Base-by-base conservation (phyloP, 192 early-diverging fungal genomes). In the Linnemannia zychae region DNA sequence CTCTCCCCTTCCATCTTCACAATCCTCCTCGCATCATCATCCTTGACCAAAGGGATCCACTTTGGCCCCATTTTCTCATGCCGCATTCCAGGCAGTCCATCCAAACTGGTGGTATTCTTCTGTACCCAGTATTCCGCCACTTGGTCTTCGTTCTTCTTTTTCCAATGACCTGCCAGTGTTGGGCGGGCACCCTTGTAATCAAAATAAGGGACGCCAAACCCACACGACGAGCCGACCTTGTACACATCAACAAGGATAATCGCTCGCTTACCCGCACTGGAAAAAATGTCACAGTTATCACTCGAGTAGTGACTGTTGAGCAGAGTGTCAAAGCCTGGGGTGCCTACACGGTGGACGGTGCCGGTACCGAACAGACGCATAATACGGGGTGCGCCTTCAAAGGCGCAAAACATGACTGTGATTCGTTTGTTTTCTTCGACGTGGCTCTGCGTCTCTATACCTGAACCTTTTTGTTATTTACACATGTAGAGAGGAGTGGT, bases 401-500 rank as follows among this genome's bases (percentile, higher is more conserved):
- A 94, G 28, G 93, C 91, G 28, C 90, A 90, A 72, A 94, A 70
- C 91, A 94, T 93, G 67, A 93, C 66, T 4, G 93, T 93, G 38
- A 93, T 84, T 18, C 93, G 88, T 6, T 82, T 85, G 84, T 93
- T 94, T 71, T 94, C 91, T 49, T 88, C 80, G 71, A 93, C 44
- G 63, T 94, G 92, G 52, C 91, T 84, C 48, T 92, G 87, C 2
- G 93, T 94, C 72, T 94, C 93, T 77, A 78, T 69, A 13, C 90
- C 90, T 7, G 82, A 83, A 13, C 88, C 74, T 81, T 60, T 31
- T 13, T 28, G n/a, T 66, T 22, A 34, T 53, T 60, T 24, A 31
- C 57, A 60, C 3, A 22, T 53, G 52, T 24, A 22, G n/a, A 53
- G 3, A 53, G 2, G 33, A 18, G 65, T 33, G 1, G 37, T 37